A percentile compares a stretch with the other conserved stretches of the same genome.
phyloP scores from a whole-genome alignment of 805 yeast species.

The Zygotorulaspora florentina region DNA sequence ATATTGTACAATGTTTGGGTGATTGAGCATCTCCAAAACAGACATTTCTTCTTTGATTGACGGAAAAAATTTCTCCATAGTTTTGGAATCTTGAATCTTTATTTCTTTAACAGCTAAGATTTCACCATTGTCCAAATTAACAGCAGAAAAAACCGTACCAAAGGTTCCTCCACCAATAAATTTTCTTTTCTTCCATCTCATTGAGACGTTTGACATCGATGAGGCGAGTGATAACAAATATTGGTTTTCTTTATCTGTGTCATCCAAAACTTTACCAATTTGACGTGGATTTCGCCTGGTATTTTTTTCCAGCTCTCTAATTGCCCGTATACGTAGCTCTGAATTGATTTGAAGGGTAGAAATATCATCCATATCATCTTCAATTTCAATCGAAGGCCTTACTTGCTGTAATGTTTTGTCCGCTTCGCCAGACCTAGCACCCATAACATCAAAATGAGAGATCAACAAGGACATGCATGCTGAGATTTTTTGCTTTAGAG shows the following conservation, averaged over 20 bases:
- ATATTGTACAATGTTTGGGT: slow-evolving; percentile 94
- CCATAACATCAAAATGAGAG: slow-evolving; percentile 97
- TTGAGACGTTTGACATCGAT: slow-evolving; percentile 81
- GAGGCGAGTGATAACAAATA: slow-evolving; percentile 83
- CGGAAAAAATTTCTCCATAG: slow-evolving; percentile 79
- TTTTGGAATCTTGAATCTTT: slow-evolving; percentile 80
- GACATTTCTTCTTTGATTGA: slow-evolving; percentile 95
- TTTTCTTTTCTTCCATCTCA: slow-evolving; percentile 95
- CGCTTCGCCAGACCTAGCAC: slow-evolving; percentile 75
- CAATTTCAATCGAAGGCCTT: slow-evolving; percentile 33
- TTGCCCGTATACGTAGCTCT: slow-evolving; percentile 62
- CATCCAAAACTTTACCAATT: slow-evolving; percentile 88
- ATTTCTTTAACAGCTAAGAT: slow-evolving; percentile 97
- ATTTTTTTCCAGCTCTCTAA: slow-evolving; percentile 58
- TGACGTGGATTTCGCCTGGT: slow-evolving; percentile 41
- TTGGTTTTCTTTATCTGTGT: slow-evolving; percentile 80
- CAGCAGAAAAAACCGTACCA: slow-evolving; percentile 90
- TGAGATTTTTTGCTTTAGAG: slow-evolving; percentile 77
- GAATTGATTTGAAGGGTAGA: slow-evolving; percentile 54
- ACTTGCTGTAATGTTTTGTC: slow-evolving; percentile 39
- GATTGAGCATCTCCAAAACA: slow-evolving; percentile 88
- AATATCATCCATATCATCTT: slow-evolving; percentile 50
- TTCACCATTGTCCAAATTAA: slow-evolving; percentile 90
- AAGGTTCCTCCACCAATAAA: slow-evolving; percentile 94
- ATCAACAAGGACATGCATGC: slow-evolving; percentile 90